phyloP scores from a whole-genome alignment of 2,329 filamentous ascomycete species.

The Aureobasidium mangrovei region DNA sequence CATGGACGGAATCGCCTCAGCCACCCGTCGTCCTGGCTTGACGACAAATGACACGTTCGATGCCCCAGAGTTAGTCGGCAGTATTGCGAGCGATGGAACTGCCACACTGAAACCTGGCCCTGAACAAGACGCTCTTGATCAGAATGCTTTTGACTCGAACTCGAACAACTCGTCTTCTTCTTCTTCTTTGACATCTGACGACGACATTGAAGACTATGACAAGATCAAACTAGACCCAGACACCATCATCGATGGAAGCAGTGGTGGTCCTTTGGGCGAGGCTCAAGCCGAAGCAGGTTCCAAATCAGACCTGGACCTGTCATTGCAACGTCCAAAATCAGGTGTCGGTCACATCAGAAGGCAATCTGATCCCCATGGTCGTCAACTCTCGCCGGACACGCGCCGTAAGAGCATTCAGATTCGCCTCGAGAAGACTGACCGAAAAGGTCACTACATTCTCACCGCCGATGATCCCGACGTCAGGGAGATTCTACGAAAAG shows the following conservation, averaged over 20 bases:
- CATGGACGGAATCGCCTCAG: background rate
- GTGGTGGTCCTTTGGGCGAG: slow-evolving; percentile 5
- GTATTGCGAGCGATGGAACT: slow-evolving; percentile 17
- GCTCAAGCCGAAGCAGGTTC: background rate
- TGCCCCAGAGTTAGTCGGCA: slow-evolving; percentile 19
- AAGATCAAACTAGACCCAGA: slow-evolving; percentile 30
- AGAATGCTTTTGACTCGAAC: background rate
- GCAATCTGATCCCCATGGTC: slow-evolving; percentile 5
- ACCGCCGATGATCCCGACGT: slow-evolving; percentile 43
- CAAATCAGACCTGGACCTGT: slow-evolving; percentile 1
- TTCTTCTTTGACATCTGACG: slow-evolving; percentile 18
- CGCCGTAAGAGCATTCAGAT: slow-evolving; percentile 37
- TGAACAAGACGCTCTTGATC: background rate
- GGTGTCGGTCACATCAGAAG: slow-evolving; percentile 13
- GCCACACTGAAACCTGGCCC: slow-evolving; percentile 16
- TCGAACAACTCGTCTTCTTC: background rate
- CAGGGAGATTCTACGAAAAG: slow-evolving; percentile 36
- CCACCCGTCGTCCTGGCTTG: slow-evolving; percentile 15
- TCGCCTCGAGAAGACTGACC: slow-evolving; percentile 37
- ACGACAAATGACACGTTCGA: slow-evolving; percentile 20
- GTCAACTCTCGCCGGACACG: slow-evolving; percentile 7
- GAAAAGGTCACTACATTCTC: slow-evolving; percentile 40
- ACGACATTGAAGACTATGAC: slow-evolving; percentile 36
- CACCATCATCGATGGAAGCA: slow-evolving; percentile 28
- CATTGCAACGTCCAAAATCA: background rate